A percentile compares a stretch with the other conserved stretches of the same genome.
Conservation (phyloP, 1,139 yeast genomes). For the Saccharomycopsis hybrid region DNA sequence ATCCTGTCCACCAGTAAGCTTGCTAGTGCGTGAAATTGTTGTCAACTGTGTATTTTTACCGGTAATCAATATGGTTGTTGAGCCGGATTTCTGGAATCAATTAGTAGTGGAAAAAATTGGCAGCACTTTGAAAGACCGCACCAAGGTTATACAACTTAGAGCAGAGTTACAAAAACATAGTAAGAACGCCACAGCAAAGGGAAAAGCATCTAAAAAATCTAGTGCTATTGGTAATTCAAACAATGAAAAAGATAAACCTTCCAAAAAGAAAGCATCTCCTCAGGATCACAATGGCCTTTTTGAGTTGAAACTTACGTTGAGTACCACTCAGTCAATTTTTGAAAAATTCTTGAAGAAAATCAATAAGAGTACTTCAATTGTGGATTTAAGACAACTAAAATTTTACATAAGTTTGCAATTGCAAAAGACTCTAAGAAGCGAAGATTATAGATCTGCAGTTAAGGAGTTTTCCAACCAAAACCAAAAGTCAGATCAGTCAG, state of each 20-base stretch:
- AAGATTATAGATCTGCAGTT: conserved; percentile 8
- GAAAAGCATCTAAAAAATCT: conserved; percentile 1
- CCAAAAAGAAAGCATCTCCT: conserved; percentile 12
- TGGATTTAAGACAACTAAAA: conserved; percentile 39
- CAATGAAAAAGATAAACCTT: neutral
- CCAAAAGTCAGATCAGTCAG: conserved; percentile 5
- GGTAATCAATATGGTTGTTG: conserved; percentile 50
- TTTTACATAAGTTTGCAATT: conserved; percentile 39
- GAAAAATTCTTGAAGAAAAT: conserved; percentile 38
- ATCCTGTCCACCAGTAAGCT: conserved; percentile 41
- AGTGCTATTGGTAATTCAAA: neutral
- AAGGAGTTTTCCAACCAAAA: conserved; percentile 23
- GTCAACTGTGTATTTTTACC: conserved; percentile 52
- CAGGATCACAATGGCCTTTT: conserved; percentile 21
- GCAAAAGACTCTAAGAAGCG: conserved; percentile 20
- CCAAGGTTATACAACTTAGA: conserved; percentile 68
- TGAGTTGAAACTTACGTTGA: conserved; percentile 27
- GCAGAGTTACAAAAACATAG: conserved; percentile 67
- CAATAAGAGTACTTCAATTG: conserved; percentile 30
- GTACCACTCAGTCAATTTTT: conserved; percentile 34
- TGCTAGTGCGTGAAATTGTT: conserved; percentile 58
- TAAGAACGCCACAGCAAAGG: conserved; percentile 21
- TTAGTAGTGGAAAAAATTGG: conserved; percentile 56
- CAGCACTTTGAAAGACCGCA: conserved; percentile 62
- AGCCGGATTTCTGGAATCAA: conserved; percentile 74